Percentiles rank a stretch among this genome's conserved stretches.
These are phyloP conservation scores for Candida lessepsii DNA, from an alignment of 805 yeast species.

Conservation along the genomic window DNA sequence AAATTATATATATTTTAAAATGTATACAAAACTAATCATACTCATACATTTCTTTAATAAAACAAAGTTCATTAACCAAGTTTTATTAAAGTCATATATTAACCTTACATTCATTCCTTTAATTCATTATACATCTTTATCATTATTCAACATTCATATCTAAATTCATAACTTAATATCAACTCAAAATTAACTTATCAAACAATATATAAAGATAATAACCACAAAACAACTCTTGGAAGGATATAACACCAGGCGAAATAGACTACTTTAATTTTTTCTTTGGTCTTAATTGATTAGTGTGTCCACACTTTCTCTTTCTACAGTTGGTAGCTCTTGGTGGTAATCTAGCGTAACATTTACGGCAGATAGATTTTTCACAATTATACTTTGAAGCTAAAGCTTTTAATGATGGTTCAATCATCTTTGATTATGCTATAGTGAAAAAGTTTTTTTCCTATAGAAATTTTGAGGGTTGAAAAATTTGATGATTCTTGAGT, in stretches of 20 bases:
- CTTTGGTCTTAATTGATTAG: constrained; percentile 99
- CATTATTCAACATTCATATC: background rate
- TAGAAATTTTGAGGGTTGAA: background rate
- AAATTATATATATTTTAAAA: constrained; percentile 9
- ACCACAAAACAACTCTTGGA: constrained; percentile 1
- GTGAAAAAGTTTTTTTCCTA: constrained; percentile 9
- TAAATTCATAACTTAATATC: too few species aligned
- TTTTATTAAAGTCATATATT: constrained; percentile 6
- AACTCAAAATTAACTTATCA: background rate
- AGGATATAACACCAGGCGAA: constrained; percentile 17
- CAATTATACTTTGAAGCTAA: constrained; percentile 99
- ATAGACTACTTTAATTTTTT: constrained; percentile 84
- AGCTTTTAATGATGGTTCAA: constrained; percentile 99
- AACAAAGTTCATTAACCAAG: background rate
- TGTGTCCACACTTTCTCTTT: constrained; percentile 99
- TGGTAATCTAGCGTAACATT: constrained; percentile 99
- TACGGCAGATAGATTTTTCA: constrained; percentile 98
- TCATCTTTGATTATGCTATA: constrained; percentile 45
- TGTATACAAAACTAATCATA: constrained; percentile 13
- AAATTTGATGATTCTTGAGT: constrained; percentile 1
- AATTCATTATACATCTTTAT: background rate
- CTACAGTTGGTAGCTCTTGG: constrained; percentile 99
- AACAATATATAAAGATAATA: background rate
- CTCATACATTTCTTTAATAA: constrained; percentile 9
- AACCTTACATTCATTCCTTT: background rate